phyloP scores from a whole-genome alignment of 1,284 basidiomycete species.

The Malassezia globosa region DNA sequence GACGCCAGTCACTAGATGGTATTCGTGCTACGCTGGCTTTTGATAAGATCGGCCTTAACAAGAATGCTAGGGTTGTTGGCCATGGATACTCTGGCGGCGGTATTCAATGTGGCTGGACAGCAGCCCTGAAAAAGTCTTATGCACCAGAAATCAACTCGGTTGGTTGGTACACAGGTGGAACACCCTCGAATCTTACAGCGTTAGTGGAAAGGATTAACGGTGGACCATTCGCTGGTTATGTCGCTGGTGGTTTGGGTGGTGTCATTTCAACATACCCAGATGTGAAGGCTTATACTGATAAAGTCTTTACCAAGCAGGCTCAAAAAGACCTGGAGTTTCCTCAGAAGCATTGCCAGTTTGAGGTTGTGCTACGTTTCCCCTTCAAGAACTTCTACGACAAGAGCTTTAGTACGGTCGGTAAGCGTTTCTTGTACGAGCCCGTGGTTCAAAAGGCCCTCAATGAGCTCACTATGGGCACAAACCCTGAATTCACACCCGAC shows the following conservation, averaged over 20 bases:
- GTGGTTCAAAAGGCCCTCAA: not conserved
- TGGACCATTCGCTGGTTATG: conserved; percentile 28
- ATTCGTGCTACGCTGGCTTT: no score
- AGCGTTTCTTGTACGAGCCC: not conserved
- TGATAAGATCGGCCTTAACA: no score
- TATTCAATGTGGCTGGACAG: conserved; percentile 34
- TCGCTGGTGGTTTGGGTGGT: conserved; percentile 25
- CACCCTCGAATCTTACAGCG: conserved; percentile 25
- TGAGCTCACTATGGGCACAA: not conserved
- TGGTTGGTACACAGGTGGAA: conserved; percentile 28
- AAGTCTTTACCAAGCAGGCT: conserved; percentile 17
- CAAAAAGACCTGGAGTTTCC: conserved; percentile 9
- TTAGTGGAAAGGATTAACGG: not conserved
- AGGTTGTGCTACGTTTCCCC: conserved; percentile 5
- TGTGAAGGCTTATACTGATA: not conserved
- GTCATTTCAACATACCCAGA: conserved; percentile 13
- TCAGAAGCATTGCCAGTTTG: conserved; percentile 4
- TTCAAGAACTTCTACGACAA: not conserved
- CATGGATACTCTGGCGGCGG: no score
- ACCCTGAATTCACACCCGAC: conserved; percentile 14
- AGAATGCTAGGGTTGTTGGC: no score
- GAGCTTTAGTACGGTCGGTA: conserved; percentile 9
- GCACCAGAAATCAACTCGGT: conserved; percentile 27
- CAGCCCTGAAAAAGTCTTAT: conserved; percentile 23
- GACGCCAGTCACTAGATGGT: no score